Base-by-base conservation (phyloP, 257 asterid genomes). In the Scutellaria galericulata region DNA sequence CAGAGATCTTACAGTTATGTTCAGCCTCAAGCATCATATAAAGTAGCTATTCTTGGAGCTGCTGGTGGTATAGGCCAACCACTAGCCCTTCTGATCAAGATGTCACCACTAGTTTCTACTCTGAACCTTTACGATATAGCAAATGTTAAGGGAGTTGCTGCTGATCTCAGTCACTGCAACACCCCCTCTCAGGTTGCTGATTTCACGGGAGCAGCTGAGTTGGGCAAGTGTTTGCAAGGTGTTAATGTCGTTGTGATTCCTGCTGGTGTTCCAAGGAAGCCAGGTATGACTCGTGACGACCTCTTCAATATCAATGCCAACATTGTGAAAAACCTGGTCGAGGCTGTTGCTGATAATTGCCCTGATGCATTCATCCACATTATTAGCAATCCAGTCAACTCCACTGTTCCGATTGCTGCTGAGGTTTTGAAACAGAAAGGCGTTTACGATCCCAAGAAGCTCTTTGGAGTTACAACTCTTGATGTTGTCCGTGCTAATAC, bases 11-110 rank as follows among this genome's bases (percentile, higher is more conserved):
- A 58, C 79, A 78, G 42, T 55, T 63, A 11, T 63, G 84, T 86
- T 75, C 94, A 85, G 83, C 89, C 89, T n/a, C 93, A 81, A 35
- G 97, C 96, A 9, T 87, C 97, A n/a, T 91, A 89, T 70, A 87
- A 89, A 76, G 96, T 87, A 71, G 95, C 96, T 7, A 70, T 89
- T 75, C 93, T 91, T 22, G 97, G 97, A 81, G 95, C 97, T 57
- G 81, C 88, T 22, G 97, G 96, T 7, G 96, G 97, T 65, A 89
- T 91, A 57, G 97, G 97, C 71, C 97, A 91, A 79, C 96, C 97
- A 6, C 86, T 91, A 55, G 84, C 96, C 46, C 95, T 91, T 74
- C 79, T 89, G 50, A 50, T 91, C 81, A 91, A 91, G 80, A 91
- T 91, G 97, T 91, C 97, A 4, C 97, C 96, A 0, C 69, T 91